Percentiles rank a stretch among this genome's conserved stretches.
These are phyloP conservation scores for Ascochyta koolunga DNA, from an alignment of 2,329 filamentous ascomycete species.

Conservation along the genomic window DNA sequence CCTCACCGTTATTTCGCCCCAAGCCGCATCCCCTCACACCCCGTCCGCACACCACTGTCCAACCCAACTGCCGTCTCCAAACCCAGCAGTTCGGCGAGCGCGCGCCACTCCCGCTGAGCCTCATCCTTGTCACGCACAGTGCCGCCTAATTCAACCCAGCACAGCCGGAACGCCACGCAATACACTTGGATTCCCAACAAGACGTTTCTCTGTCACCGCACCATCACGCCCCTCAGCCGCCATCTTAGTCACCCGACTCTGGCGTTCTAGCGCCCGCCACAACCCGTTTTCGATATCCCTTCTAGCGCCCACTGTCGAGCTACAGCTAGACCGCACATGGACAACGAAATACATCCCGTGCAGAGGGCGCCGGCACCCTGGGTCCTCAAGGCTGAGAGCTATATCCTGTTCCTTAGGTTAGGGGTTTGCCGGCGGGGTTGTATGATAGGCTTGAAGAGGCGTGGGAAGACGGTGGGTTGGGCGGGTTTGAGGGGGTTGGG, in stretches of 20 bases:
- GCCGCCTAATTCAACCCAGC: background rate
- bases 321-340: background rate
- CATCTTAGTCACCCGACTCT: too few species aligned
- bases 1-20: background rate
- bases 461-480: slow-evolving; percentile 23
- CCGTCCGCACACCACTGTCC: background rate
- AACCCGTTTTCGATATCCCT: background rate
- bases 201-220: background rate
- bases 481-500: slow-evolving; percentile 37
- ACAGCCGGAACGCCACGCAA: slow-evolving; percentile 2
- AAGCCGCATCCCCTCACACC: background rate
- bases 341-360: slow-evolving; percentile 29
- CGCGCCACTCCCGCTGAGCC: slow-evolving; percentile 13
- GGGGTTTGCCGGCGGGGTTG: slow-evolving; percentile 28
- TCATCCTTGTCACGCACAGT: background rate
- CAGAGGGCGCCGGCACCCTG: slow-evolving; percentile 31
- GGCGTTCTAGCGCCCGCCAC: slow-evolving; percentile 1
- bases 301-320: background rate
- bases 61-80: background rate
- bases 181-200: background rate
- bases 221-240: too few species aligned
- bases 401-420: slow-evolving; percentile 34
- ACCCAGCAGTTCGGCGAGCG: slow-evolving; percentile 11
- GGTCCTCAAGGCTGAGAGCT: slow-evolving; percentile 33
- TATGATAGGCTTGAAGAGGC: slow-evolving; percentile 35